Conservation (phyloP, 805 yeast genomes). For the Metschnikowia henanensis region DNA sequence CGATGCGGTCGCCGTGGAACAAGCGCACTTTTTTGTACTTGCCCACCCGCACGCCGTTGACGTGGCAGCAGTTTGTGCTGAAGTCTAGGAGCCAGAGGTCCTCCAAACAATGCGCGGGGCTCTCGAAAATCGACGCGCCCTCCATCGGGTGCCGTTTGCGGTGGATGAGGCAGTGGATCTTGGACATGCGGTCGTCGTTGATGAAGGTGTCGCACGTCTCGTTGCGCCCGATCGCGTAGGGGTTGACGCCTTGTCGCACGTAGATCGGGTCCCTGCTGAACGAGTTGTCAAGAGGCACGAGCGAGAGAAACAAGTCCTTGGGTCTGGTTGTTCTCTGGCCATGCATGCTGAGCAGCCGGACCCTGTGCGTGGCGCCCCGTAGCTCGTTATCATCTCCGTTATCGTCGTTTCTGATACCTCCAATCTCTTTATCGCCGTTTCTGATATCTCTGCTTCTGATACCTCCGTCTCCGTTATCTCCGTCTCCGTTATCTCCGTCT, state of each 20-base stretch:
- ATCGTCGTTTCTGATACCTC: neutral
- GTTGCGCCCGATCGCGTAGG: constrained; percentile 73
- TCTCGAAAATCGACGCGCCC: constrained; percentile 53
- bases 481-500: no score
- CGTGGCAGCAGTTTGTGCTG: constrained; percentile 77
- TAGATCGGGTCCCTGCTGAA: constrained; percentile 47
- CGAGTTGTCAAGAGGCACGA: constrained; percentile 52
- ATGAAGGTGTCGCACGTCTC: constrained; percentile 60
- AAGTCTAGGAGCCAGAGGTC: constrained; percentile 80
- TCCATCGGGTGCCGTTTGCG: constrained; percentile 61
- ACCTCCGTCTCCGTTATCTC: neutral
- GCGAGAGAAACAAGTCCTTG: constrained; percentile 60
- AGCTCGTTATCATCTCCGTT: neutral
- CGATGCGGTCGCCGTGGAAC: constrained; percentile 63
- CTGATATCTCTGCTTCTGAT: neutral
- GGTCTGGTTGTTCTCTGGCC: constrained; percentile 35
- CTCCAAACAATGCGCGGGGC: constrained; percentile 72
- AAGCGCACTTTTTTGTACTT: constrained; percentile 62
- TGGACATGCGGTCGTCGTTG: constrained; percentile 76
- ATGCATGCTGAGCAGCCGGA: neutral
- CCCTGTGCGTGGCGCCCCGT: neutral
- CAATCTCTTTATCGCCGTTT: no score
- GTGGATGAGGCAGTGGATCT: constrained; percentile 72
- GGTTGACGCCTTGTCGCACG: constrained; percentile 66
- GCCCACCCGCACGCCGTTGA: constrained; percentile 60